Conservation (phyloP, 2,329 filamentous ascomycete species). For the Microdochium nivale region DNA sequence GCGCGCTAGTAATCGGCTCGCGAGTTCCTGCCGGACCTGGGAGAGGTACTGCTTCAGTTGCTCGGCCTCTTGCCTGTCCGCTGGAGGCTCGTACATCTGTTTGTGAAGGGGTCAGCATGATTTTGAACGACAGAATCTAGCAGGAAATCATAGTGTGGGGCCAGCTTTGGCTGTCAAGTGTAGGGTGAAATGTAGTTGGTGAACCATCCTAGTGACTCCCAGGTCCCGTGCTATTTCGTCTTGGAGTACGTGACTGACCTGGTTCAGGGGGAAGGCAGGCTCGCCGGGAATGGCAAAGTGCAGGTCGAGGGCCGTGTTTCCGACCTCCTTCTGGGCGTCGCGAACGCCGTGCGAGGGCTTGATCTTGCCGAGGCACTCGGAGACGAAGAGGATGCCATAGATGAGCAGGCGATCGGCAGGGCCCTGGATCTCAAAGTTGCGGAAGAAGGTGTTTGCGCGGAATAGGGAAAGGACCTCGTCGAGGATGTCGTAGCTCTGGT, state of each 20-base stretch:
- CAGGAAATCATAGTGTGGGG: too few relatives aligned
- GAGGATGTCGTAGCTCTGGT: constrained; percentile 90
- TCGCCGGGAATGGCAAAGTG: constrained; percentile 95
- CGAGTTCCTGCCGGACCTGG: constrained; percentile 90
- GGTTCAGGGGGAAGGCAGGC: constrained; percentile 86
- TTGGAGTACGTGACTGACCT: constrained; percentile 36
- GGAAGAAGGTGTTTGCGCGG: constrained; percentile 97
- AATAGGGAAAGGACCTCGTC: constrained; percentile 91
- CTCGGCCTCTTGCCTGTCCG: constrained; percentile 83
- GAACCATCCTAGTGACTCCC: background rate
- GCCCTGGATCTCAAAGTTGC: constrained; percentile 98
- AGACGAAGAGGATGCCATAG: constrained; percentile 93
- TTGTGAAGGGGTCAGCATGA: background rate
- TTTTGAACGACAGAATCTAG: too few relatives aligned
- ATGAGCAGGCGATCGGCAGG: constrained; percentile 89
- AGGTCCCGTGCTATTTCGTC: background rate
- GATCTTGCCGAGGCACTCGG: constrained; percentile 83
- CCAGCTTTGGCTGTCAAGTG: too few relatives aligned
- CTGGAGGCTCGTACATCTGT: constrained; percentile 83
- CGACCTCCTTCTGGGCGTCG: constrained; percentile 63
- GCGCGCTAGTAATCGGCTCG: constrained; percentile 69
- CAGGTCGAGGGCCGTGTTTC: constrained; percentile 81
- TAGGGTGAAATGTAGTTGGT: constrained; percentile 1
- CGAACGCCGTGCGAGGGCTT: constrained; percentile 59
- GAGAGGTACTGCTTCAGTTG: constrained; percentile 79